Evolutionary conservation across 805 yeast species (phyloP).

Genomic region (Saccharomycopsis sp.): DNA sequence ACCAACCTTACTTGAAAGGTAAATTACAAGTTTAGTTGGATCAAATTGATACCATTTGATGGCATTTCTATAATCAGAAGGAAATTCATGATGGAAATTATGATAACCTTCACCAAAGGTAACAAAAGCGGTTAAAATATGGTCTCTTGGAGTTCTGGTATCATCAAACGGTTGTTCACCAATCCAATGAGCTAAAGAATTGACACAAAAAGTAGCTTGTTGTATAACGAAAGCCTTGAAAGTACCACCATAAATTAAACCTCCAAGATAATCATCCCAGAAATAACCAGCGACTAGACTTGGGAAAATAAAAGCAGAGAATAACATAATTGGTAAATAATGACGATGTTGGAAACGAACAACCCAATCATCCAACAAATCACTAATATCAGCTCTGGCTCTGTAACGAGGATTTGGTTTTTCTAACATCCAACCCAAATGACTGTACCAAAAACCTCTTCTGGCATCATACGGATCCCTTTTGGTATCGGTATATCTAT

Average conservation of each 20-base stretch:
- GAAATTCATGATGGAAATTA: slow-evolving; percentile 86
- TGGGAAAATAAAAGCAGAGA: slow-evolving; percentile 55
- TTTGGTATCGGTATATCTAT: slow-evolving; percentile 72
- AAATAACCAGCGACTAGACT: slow-evolving; percentile 42
- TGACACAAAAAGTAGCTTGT: slow-evolving; percentile 81
- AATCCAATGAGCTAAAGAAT: slow-evolving; percentile 79
- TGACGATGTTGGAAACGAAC: slow-evolving; percentile 78
- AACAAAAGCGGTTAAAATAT: slow-evolving; percentile 66
- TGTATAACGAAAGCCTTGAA: slow-evolving; percentile 61
- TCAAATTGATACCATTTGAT: slow-evolving; percentile 82
- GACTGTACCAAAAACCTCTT: slow-evolving; percentile 74
- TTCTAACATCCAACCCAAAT: slow-evolving; percentile 77
- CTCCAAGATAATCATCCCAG: slow-evolving; percentile 59
- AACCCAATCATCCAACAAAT: slow-evolving; percentile 68
- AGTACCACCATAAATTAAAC: slow-evolving; percentile 68
- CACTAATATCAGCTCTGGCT: slow-evolving; percentile 76
- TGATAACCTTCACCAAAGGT: slow-evolving; percentile 89
- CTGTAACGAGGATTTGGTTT: slow-evolving; percentile 74
- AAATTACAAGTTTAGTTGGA: slow-evolving; percentile 65
- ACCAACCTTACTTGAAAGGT: slow-evolving; percentile 50
- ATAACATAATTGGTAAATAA: slow-evolving; percentile 50
- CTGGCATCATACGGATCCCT: slow-evolving; percentile 86
- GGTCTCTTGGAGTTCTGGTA: slow-evolving; percentile 80
- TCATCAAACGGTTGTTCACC: slow-evolving; percentile 83
- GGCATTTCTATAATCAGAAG: slow-evolving; percentile 82